Evolutionary conservation across 176 grass and related monocot genomes (phyloP).

Genomic region (Aegilops speltoides): DNA sequence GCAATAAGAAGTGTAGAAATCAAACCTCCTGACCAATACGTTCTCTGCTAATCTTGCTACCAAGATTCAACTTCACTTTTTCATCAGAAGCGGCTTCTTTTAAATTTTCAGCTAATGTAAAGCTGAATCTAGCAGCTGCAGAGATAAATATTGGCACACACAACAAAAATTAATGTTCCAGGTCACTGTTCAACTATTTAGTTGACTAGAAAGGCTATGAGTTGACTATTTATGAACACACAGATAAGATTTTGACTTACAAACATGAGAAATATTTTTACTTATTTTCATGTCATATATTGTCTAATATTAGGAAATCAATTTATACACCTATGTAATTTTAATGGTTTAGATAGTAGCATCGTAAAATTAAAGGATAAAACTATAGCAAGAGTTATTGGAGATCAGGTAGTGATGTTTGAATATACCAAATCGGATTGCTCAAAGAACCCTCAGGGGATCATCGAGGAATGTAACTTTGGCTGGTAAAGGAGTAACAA

Average conservation of each 20-base stretch:
- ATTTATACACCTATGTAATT: neutral
- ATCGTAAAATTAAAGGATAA: neutral
- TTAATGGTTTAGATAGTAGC: neutral
- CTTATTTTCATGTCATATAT: too few relatives aligned
- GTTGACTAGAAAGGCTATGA: neutral
- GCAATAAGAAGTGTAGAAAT: neutral
- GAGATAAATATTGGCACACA: constrained; percentile 16
- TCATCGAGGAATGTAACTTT: constrained; percentile 91
- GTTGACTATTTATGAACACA: neutral
- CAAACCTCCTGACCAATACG: constrained; percentile 90
- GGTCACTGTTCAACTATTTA: neutral
- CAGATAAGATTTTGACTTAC: constrained; percentile 5
- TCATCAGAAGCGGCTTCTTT: constrained; percentile 82
- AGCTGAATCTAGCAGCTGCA: constrained; percentile 89
- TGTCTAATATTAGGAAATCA: neutral
- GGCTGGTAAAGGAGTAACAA: constrained; percentile 88
- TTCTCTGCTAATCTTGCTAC: constrained; percentile 89
- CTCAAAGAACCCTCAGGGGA: constrained; percentile 94
- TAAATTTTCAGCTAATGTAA: constrained; percentile 78
- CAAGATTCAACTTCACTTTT: constrained; percentile 73
- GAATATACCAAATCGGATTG: constrained; percentile 91
- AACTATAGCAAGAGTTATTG: neutral
- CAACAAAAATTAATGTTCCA: neutral
- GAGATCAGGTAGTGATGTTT: neutral
- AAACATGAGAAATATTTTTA: neutral